Evolutionary conservation across 2,329 filamentous ascomycete species (phyloP), one percentile per base, ranked within the genome.

Genomic region (Lecanosticta acicola): DNA sequence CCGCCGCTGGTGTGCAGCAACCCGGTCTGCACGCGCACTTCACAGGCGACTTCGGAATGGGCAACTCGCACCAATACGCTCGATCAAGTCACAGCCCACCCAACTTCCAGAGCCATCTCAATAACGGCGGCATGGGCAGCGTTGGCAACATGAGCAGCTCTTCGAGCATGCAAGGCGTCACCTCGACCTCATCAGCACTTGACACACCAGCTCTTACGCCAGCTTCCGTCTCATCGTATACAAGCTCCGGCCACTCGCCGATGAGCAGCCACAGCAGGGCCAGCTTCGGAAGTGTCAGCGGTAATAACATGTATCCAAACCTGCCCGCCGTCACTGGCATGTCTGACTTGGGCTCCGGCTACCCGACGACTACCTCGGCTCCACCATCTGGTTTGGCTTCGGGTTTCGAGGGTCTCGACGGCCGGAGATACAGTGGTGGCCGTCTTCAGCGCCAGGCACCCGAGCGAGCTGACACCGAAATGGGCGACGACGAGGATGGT

Each of bases 121-220:
- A 46, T 47, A 49, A 46, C 40, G 54, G 56, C 43, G 54, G 53
- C 29, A 55, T 58, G 41, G 60, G 41, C 62, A 64, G 37, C 66
- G 71, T 54, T 55, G 71, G 46, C 39, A 52, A 48, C 18, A 61
- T 70, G 71, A 59, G 63, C 66, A 54, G 65, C 58, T 32, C 64
- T 61, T 46, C 65, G 60, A 46, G 65, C 62, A 56, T 65, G 66
- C 40, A 60, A 19, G 56, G 57, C 49, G 51, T 61, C 37, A 56
- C 55, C 29, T 67, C 72, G 38, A 72, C 73, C 35, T 67, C 71
- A 8, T 68, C 70, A 46, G 61, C 69, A 49, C 56, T 68, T 56
- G 83, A 85, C 51, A 90, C 85, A 11, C 85, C 86, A 8, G 85
- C 84, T 8, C 76, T 88, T 53, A 90, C 85, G 2, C 86, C 85